These are phyloP conservation scores for Fraxinus excelsior DNA, from an alignment of 257 asterid genomes.

Conservation along the genomic window DNA sequence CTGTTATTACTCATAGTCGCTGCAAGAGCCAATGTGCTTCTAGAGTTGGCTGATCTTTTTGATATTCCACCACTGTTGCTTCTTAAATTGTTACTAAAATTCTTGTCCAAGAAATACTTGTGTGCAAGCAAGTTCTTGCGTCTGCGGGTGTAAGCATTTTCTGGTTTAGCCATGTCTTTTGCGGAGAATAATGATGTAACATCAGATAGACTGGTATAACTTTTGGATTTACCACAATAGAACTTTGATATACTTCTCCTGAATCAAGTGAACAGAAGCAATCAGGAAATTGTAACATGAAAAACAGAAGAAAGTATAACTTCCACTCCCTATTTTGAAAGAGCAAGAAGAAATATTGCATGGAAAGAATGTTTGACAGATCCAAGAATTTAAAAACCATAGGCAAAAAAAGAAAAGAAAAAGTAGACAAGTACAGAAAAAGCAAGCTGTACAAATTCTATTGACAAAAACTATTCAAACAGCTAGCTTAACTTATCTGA, in stretches of 20 bases:
- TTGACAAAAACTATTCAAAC: background rate
- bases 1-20: slow-evolving; percentile 49
- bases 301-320: background rate
- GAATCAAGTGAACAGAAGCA: slow-evolving; percentile 13
- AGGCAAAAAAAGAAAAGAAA: too few species aligned
- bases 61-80: slow-evolving; percentile 49
- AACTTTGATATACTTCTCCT: slow-evolving; percentile 53
- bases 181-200: slow-evolving; percentile 57
- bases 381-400: too few species aligned
- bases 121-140: slow-evolving; percentile 70
- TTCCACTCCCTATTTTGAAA: background rate
- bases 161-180: slow-evolving; percentile 70
- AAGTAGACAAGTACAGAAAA: too few species aligned
- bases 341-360: too few species aligned
- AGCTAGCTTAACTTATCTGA: background rate
- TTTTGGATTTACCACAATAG: slow-evolving; percentile 51
- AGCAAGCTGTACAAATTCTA: background rate
- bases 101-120: slow-evolving; percentile 57
- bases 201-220: slow-evolving; percentile 64
- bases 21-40: slow-evolving; percentile 64
- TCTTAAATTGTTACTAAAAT: slow-evolving; percentile 36
- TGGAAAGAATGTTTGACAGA: too few species aligned
- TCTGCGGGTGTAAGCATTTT: slow-evolving; percentile 65
- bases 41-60: slow-evolving; percentile 57
- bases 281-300: slow-evolving; percentile 23